Base-by-base conservation (phyloP, 306 rosid species). In the Cucumis sativus region DNA sequence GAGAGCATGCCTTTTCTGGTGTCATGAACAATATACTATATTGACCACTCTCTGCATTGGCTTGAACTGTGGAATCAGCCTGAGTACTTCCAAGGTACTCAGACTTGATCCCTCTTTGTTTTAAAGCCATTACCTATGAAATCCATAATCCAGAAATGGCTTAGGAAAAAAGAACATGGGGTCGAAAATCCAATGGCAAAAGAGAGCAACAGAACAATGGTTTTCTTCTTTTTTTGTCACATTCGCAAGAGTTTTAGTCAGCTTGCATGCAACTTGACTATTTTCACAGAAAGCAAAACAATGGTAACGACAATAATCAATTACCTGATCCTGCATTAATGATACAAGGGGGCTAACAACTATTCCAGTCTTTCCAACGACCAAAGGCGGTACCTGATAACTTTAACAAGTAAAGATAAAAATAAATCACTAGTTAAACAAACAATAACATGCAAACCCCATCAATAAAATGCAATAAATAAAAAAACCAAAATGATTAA, bases 311-410 rank as follows among this genome's bases (percentile, higher is more conserved):
- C 20, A 8, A 56, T 3, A 4, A 79, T 6, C 39, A 73, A 41
- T 55, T 84, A 91, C 98, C 96, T 93, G 98, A 70, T 89, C 98
- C 85, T 91, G 98, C 98, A 91, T 93, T 84, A 93, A 80, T 20
- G 98, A 88, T 80, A 93, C 87, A 55, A 93, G 85, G 52, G 97
- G 97, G 86, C 97, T 91, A 30, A 93, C 93, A 65, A 93, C 90
- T 60, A 93, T 81, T 72, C 98, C 98, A 18, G 97, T 93, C 91
- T 87, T 93, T 43, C 83, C 80, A 40, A 86, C 80, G 76, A 89
- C 90, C 90, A 93, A 86, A 8, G 98, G 98, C 78, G 98, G 98
- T 59, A 93, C 87, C 87, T 91, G 98, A 81, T 93, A 91, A 83
- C 98, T 93, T 23, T 25, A 39, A 49, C 41, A 49, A 25, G 59